Percentiles rank a stretch among this genome's conserved stretches.
Conservation (phyloP, 1,284 basidiomycete genomes). For the Rhodotorula sp. region DNA sequence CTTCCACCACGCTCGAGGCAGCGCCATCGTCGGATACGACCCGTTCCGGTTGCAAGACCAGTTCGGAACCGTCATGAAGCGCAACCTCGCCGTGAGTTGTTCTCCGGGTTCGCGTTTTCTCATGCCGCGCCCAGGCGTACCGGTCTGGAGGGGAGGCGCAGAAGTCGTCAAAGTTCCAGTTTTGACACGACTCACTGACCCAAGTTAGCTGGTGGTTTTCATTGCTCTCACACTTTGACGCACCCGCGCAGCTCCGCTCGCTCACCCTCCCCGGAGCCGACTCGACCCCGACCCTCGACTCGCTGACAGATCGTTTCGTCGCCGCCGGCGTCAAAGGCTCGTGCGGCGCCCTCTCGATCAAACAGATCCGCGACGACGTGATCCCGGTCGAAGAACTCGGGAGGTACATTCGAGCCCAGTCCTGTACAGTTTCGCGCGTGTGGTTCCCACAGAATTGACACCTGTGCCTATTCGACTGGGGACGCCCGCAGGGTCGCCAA, state of each 20-base stretch:
- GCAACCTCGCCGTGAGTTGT: slow-evolving; percentile 68
- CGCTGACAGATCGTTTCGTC: slow-evolving; percentile 65
- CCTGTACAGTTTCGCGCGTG: not conserved
- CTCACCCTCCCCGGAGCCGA: slow-evolving; percentile 70
- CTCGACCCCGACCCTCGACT: slow-evolving; percentile 61
- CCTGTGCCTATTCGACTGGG: not conserved
- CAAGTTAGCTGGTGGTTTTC: too few relatives aligned
- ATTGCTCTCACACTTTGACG: slow-evolving; percentile 71
- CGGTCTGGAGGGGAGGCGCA: not conserved
- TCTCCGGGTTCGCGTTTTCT: not conserved
- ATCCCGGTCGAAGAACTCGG: slow-evolving; percentile 61
- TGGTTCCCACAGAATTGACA: not conserved
- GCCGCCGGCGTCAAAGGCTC: slow-evolving; percentile 59
- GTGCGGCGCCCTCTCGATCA: slow-evolving; percentile 61
- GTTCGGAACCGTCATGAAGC: slow-evolving; percentile 84
- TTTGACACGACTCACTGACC: slow-evolving; percentile 50
- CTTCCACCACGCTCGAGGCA: slow-evolving; percentile 48
- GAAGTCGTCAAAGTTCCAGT: too few relatives aligned
- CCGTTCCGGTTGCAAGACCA: slow-evolving; percentile 81
- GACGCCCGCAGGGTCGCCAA: slow-evolving; percentile 61
- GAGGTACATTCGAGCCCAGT: slow-evolving; percentile 55
- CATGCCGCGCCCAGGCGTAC: not conserved
- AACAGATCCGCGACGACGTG: slow-evolving; percentile 63
- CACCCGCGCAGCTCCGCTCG: slow-evolving; percentile 62
- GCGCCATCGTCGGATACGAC: slow-evolving; percentile 68